These are phyloP conservation scores for Beauveria rudraprayagi DNA, from an alignment of 2,329 filamentous ascomycete genomes.

Conservation along the genomic window DNA sequence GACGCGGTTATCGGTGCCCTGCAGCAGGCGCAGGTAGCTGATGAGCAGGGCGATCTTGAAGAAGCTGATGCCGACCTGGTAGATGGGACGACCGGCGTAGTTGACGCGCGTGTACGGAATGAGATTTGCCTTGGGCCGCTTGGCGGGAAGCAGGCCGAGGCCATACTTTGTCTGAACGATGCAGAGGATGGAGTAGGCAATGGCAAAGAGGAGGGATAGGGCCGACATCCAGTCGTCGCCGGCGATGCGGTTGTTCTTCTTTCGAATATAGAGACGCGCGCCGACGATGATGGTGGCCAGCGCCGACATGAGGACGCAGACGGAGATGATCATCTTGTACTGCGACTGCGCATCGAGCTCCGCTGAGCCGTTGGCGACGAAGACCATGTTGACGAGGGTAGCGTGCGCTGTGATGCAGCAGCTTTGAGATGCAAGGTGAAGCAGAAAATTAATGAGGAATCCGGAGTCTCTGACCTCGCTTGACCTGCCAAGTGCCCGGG, in stretches of 20 bases:
- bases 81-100: constrained; percentile 45
- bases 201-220: constrained; percentile 35
- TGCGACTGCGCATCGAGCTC: constrained; percentile 39
- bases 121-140: constrained; percentile 36
- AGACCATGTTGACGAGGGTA: constrained; percentile 31
- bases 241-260: constrained; percentile 34
- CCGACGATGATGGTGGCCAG: constrained; percentile 34
- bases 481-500: background rate
- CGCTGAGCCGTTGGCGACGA: constrained; percentile 41
- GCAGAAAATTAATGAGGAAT: background rate
- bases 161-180: constrained; percentile 47
- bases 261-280: constrained; percentile 34
- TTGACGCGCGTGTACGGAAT: constrained; percentile 41
- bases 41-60: constrained; percentile 48
- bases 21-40: constrained; percentile 43
- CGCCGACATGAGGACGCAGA: constrained; percentile 36
- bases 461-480: background rate
- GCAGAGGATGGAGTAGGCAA: constrained; percentile 41
- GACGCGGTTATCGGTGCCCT: constrained; percentile 35
- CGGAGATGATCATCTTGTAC: constrained; percentile 39
- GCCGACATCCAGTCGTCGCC: constrained; percentile 38
- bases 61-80: constrained; percentile 46
- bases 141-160: constrained; percentile 37
- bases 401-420: background rate
- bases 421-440: background rate